These are phyloP conservation scores for Ricinus communis DNA, from an alignment of 345 rosid genomes.

Conservation along the genomic window DNA sequence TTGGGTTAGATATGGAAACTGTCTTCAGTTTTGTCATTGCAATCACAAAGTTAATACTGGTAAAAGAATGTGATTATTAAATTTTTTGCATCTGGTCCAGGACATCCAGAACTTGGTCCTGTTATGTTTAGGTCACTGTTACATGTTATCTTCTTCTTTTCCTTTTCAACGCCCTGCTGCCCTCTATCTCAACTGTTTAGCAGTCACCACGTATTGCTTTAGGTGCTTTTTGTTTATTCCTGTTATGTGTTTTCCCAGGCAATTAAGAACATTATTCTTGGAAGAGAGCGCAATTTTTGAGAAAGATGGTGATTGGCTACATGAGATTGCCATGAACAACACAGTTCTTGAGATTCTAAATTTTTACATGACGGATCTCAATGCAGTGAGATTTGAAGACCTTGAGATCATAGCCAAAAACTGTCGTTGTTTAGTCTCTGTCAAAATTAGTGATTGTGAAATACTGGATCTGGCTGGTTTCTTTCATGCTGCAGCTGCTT, in stretches of 20 bases:
- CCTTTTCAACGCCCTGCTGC: neutral
- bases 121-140: neutral
- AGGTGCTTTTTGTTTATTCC: constrained; percentile 3
- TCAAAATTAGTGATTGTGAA: constrained; percentile 79
- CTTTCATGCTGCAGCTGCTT: constrained; percentile 57
- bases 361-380: constrained; percentile 78
- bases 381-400: constrained; percentile 49
- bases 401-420: constrained; percentile 76
- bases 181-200: neutral
- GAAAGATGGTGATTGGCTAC: constrained; percentile 84
- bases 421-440: constrained; percentile 62
- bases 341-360: constrained; percentile 72
- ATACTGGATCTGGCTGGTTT: constrained; percentile 64
- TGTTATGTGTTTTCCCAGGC: constrained; percentile 45
- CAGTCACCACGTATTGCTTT: neutral
- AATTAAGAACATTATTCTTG: constrained; percentile 64
- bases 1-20: no score
- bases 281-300: constrained; percentile 75
- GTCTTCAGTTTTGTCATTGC: no score
- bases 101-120: neutral
- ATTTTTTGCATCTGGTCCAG: neutral
- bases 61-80: no score
- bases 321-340: constrained; percentile 76
- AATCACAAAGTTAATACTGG: no score
- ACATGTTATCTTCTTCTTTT: neutral